Percentiles rank a stretch among this genome's conserved stretches.
phyloP scores from a whole-genome alignment of 2,329 filamentous ascomycete species.

The Fusarium anguioides region DNA sequence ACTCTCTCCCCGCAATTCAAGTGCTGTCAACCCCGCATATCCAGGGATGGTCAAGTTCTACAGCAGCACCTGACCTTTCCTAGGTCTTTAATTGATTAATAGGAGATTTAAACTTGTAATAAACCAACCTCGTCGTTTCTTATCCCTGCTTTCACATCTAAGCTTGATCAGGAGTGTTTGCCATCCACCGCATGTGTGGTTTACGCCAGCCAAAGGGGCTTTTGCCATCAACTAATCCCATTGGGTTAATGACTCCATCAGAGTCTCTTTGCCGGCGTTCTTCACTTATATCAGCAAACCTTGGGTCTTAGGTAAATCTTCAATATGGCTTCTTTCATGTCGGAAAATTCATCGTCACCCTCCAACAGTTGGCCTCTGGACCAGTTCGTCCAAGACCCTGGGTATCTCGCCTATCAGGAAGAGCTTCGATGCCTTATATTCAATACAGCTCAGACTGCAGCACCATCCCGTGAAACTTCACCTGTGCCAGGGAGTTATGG shows the following conservation, averaged over 20 bases:
- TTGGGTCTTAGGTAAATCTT: background rate
- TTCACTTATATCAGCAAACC: background rate
- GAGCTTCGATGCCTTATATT: slow-evolving; percentile 60
- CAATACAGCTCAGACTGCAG: slow-evolving; percentile 57
- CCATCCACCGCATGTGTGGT: background rate
- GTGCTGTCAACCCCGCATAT: slow-evolving; percentile 37
- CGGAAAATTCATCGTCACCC: slow-evolving; percentile 43
- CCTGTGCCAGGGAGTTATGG: slow-evolving; percentile 43
- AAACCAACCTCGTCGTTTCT: background rate
- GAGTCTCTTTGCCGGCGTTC: background rate
- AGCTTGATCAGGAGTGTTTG: background rate
- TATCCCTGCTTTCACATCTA: background rate
- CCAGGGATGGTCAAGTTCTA: slow-evolving; percentile 24
- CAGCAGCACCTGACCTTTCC: background rate
- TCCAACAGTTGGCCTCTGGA: slow-evolving; percentile 49
- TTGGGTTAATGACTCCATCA: background rate
- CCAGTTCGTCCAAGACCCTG: slow-evolving; percentile 53
- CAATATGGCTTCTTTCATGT: slow-evolving; percentile 25
- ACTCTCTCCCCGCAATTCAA: slow-evolving; percentile 28
- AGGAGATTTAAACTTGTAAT: no score
- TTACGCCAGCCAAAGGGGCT: background rate
- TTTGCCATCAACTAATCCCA: background rate
- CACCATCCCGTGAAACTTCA: slow-evolving; percentile 54
- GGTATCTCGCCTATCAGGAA: slow-evolving; percentile 59
- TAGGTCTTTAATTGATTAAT: no score